phyloP scores from a whole-genome alignment of 192 early-diverging fungal species.

The Umbelopsis sp. region DNA sequence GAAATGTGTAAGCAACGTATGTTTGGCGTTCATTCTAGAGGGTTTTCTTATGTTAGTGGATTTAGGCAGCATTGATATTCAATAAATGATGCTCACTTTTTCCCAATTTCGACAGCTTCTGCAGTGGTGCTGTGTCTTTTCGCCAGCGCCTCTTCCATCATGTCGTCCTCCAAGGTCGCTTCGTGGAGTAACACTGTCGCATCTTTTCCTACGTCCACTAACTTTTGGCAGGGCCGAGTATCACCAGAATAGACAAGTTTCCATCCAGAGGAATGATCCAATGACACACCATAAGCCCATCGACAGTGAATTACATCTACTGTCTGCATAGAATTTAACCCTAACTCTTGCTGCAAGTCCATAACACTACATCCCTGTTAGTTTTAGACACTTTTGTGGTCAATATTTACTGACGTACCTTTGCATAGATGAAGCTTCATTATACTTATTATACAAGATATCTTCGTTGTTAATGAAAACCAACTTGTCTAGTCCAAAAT shows the following conservation, averaged over 20 bases:
- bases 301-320: slow-evolving; percentile 84
- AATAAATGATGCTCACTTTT: slow-evolving; percentile 47
- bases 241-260: slow-evolving; percentile 92
- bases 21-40: slow-evolving; percentile 80
- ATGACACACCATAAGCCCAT: slow-evolving; percentile 76
- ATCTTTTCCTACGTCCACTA: slow-evolving; percentile 69
- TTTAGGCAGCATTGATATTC: neutral
- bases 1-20: slow-evolving; percentile 92
- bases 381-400: neutral
- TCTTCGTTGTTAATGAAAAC: slow-evolving; percentile 56
- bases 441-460: slow-evolving; percentile 41
- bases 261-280: slow-evolving; percentile 73
- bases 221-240: slow-evolving; percentile 80
- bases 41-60: neutral
- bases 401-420: neutral
- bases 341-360: slow-evolving; percentile 41
- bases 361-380: slow-evolving; percentile 7
- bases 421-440: neutral
- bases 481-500: slow-evolving; percentile 57
- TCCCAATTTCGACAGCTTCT: slow-evolving; percentile 85
- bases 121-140: slow-evolving; percentile 86
- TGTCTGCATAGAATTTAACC: slow-evolving; percentile 60
- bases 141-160: slow-evolving; percentile 67
- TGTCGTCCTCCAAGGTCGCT: slow-evolving; percentile 82
- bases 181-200: slow-evolving; percentile 90